These are phyloP conservation scores for Bacidia rubella DNA, from an alignment of 495 filamentous ascomycete genomes.

Conservation along the genomic window DNA sequence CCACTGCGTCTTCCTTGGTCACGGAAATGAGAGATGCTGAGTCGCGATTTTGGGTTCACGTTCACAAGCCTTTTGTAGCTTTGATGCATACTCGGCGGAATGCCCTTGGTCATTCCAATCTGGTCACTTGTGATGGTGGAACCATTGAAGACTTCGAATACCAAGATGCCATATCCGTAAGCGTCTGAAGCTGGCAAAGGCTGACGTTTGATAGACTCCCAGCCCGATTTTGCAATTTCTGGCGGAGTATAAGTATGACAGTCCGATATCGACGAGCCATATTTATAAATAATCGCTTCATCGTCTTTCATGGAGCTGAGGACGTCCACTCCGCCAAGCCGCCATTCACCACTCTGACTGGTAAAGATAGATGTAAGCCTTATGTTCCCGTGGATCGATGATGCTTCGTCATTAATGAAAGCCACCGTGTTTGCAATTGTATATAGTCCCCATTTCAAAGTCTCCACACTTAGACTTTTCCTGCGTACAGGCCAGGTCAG, in stretches of 20 bases:
- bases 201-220: slow-evolving; percentile 74
- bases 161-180: slow-evolving; percentile 69
- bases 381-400: slow-evolving; percentile 77
- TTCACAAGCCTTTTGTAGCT: slow-evolving; percentile 80
- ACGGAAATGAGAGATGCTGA: slow-evolving; percentile 74
- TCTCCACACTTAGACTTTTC: slow-evolving; percentile 73
- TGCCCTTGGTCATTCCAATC: slow-evolving; percentile 67
- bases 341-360: slow-evolving; percentile 96
- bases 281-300: slow-evolving; percentile 78
- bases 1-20: slow-evolving; percentile 75
- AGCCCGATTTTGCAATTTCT: slow-evolving; percentile 72
- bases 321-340: slow-evolving; percentile 83
- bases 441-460: slow-evolving; percentile 87
- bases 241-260: slow-evolving; percentile 69
- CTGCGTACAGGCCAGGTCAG: slow-evolving; percentile 75
- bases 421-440: slow-evolving; percentile 84
- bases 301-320: slow-evolving; percentile 93
- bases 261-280: slow-evolving; percentile 76
- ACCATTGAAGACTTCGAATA: slow-evolving; percentile 89
- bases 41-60: slow-evolving; percentile 72
- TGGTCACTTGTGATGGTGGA: slow-evolving; percentile 57
- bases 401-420: slow-evolving; percentile 89
- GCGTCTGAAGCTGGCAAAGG: slow-evolving; percentile 74
- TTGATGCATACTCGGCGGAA: slow-evolving; percentile 75
- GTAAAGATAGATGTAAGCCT: slow-evolving; percentile 76